Percentiles rank a stretch among this genome's conserved stretches.
These are phyloP conservation scores for Euclidium syriacum DNA, from an alignment of 345 rosid genomes.

Conservation along the genomic window DNA sequence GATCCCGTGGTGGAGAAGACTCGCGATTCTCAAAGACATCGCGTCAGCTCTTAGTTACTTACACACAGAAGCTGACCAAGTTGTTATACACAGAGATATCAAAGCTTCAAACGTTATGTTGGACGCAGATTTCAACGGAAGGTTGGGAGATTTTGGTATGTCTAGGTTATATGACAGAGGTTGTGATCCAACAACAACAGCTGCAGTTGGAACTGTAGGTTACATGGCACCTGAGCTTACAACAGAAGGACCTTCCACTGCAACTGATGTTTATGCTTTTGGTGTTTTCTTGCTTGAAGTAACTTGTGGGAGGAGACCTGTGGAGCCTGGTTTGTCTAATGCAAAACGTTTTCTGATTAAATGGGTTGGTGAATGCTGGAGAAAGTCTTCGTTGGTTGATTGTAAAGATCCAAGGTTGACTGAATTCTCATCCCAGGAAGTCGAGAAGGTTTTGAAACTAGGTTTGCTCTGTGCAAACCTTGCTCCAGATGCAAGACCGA, in stretches of 20 bases:
- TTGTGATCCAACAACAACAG: constrained; percentile 54
- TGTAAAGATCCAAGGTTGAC: constrained; percentile 36
- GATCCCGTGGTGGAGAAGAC: constrained; percentile 42
- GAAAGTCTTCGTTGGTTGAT: constrained; percentile 28
- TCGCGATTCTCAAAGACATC: constrained; percentile 34
- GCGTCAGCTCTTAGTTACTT: constrained; percentile 44
- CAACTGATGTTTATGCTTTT: constrained; percentile 43
- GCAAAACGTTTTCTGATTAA: constrained; percentile 30
- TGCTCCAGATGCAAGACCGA: constrained; percentile 36
- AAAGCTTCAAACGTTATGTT: constrained; percentile 47
- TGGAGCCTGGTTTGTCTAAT: constrained; percentile 37
- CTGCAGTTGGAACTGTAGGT: constrained; percentile 80
- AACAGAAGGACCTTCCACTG: constrained; percentile 37
- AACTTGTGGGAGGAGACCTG: constrained; percentile 57
- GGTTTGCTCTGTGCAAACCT: constrained; percentile 41
- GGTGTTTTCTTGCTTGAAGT: constrained; percentile 48
- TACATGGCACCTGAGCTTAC: constrained; percentile 49
- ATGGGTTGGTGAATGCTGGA: constrained; percentile 37
- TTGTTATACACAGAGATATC: constrained; percentile 49
- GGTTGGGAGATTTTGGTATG: constrained; percentile 89
- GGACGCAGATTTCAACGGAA: constrained; percentile 62
- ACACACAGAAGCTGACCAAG: constrained; percentile 51
- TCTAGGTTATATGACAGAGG: constrained; percentile 80
- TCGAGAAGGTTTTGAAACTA: constrained; percentile 43
- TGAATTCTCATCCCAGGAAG: constrained; percentile 29